These are phyloP conservation scores for Grosmannia serpens DNA, from an alignment of 2,329 filamentous ascomycete species.

Conservation along the genomic window DNA sequence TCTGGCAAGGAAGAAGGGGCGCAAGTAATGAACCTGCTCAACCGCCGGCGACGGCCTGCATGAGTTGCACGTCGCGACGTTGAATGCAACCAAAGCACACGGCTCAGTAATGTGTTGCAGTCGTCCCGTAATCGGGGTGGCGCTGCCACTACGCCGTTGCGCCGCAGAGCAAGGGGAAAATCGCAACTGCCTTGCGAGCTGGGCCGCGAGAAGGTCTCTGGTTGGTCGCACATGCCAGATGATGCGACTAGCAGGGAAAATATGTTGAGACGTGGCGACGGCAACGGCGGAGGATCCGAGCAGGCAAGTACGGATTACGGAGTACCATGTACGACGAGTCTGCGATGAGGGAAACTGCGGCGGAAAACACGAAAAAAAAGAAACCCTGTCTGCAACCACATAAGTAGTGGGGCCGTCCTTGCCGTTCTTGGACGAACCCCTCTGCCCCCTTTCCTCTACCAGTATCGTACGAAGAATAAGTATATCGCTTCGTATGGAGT, in stretches of 20 bases:
- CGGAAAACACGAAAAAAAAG: background rate
- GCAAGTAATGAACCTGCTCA: background rate
- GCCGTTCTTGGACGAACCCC: background rate
- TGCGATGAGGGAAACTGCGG: background rate
- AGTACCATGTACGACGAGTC: background rate
- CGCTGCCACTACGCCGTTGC: background rate
- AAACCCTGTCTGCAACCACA: background rate
- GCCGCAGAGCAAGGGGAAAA: background rate
- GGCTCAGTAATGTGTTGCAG: background rate
- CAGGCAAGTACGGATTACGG: background rate
- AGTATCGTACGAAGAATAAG: background rate
- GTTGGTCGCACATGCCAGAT: background rate
- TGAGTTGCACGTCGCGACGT: background rate
- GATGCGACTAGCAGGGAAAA: background rate
- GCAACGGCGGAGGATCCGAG: background rate
- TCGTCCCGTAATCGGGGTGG: background rate
- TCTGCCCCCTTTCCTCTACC: background rate
- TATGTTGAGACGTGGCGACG: background rate
- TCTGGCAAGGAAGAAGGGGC: background rate
- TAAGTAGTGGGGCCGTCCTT: background rate
- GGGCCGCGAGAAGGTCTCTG: too few species aligned
- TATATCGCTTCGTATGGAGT: background rate
- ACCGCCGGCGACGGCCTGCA: background rate
- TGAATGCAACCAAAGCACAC: background rate
- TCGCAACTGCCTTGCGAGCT: background rate